phyloP scores from a whole-genome alignment of 306 rosid species.

The Lathyrus sativus region DNA sequence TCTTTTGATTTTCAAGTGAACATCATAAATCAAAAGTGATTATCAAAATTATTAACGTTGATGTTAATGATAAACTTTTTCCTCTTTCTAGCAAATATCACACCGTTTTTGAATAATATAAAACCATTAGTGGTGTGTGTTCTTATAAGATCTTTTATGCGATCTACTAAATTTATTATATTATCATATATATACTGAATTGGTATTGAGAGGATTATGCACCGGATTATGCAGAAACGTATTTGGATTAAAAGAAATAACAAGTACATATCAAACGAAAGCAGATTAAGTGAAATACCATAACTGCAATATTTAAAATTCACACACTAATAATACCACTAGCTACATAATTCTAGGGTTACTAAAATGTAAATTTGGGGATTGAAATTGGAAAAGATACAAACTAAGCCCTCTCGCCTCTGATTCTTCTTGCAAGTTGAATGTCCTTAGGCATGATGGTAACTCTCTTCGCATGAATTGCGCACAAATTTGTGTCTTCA shows the following conservation, averaged over 20 bases:
- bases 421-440: conserved; percentile 48
- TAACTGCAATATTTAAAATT: not conserved
- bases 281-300: no score
- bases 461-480: conserved; percentile 45
- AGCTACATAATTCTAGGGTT: not conserved
- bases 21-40: not conserved
- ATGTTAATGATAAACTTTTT: not conserved
- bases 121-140: no score
- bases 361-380: not conserved
- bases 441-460: conserved; percentile 53
- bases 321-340: not conserved
- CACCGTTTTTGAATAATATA: not conserved
- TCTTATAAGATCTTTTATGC: no score
- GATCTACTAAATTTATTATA: no score
- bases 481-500: conserved; percentile 47
- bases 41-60: no score
- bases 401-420: conserved; percentile 47
- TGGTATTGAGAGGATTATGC: no score
- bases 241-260: no score
- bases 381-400: not conserved
- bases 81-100: not conserved
- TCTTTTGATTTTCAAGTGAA: no score
- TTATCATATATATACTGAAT: no score
- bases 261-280: no score
- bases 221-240: no score